Percentiles rank a stretch among this genome's conserved stretches.
Evolutionary conservation across 2,329 filamentous ascomycete genomes (phyloP).

Genomic region (Epicoccum sorghinum): DNA sequence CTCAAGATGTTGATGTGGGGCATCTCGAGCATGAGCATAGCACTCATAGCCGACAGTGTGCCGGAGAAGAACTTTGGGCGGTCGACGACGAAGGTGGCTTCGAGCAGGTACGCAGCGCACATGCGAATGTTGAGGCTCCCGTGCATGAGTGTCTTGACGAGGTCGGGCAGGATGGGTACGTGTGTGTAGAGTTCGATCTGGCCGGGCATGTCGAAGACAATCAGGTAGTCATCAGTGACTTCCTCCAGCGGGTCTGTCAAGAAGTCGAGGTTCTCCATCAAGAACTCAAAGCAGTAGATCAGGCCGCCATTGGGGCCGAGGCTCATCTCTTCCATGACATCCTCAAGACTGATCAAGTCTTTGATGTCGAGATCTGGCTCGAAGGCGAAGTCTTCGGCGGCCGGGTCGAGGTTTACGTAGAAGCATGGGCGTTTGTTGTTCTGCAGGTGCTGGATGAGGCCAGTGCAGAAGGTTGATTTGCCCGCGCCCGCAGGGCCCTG

Average conservation of each 20-base stretch:
- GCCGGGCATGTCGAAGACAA: conserved; percentile 98
- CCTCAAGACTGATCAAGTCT: conserved; percentile 88
- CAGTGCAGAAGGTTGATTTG: conserved; percentile 95
- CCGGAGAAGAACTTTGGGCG: conserved; percentile 97
- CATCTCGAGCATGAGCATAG: conserved; percentile 98
- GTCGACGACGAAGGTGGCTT: conserved; percentile 94
- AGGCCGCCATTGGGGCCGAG: conserved; percentile 90
- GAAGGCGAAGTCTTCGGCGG: conserved; percentile 90
- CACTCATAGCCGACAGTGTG: conserved; percentile 94
- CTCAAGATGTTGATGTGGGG: conserved; percentile 95
- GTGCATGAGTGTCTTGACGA: conserved; percentile 81
- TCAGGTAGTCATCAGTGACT: conserved; percentile 92
- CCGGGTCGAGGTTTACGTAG: conserved; percentile 98
- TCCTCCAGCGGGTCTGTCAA: conserved; percentile 82
- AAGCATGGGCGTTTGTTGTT: conserved; percentile 92
- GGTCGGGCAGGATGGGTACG: conserved; percentile 84
- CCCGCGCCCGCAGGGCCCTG: conserved; percentile 87
- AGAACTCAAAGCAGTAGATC: conserved; percentile 96
- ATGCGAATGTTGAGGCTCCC: conserved; percentile 87
- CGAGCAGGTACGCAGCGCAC: conserved; percentile 91
- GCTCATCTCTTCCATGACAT: conserved; percentile 95
- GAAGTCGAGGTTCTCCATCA: conserved; percentile 93
- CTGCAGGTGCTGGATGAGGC: conserved; percentile 89
- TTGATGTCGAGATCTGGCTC: conserved; percentile 93
- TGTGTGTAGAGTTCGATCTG: conserved; percentile 99